Percentiles rank a stretch among this genome's conserved stretches.
phyloP scores from a whole-genome alignment of 805 yeast genomes.

The Candida ascalaphidarum region DNA sequence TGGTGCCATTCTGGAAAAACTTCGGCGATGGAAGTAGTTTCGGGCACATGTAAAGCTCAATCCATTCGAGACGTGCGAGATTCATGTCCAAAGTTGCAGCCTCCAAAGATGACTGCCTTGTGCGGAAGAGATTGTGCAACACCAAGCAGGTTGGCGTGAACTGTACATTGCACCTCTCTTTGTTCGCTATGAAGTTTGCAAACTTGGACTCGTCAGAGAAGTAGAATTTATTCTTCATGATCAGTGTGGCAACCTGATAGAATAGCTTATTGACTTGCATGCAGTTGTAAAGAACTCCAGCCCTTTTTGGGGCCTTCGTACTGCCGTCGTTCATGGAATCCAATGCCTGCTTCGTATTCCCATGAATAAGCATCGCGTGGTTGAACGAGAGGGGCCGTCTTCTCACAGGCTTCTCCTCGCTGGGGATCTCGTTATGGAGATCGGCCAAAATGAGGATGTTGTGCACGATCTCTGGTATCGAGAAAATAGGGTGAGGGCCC shows the following conservation, averaged over 20 bases:
- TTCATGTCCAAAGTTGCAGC: slow-evolving; percentile 28
- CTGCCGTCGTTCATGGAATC: slow-evolving; percentile 29
- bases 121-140: slow-evolving; percentile 54
- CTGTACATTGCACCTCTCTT: no score
- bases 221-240: slow-evolving; percentile 46
- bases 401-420: slow-evolving; percentile 50
- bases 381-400: slow-evolving; percentile 61
- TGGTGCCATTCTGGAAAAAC: slow-evolving; percentile 15
- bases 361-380: slow-evolving; percentile 64
- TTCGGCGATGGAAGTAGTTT: slow-evolving; percentile 43
- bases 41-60: slow-evolving; percentile 83
- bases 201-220: slow-evolving; percentile 45
- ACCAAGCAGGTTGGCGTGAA: slow-evolving; percentile 41
- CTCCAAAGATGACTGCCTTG: slow-evolving; percentile 48
- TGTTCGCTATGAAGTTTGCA: slow-evolving; percentile 25
- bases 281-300: slow-evolving; percentile 46
- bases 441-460: slow-evolving; percentile 58
- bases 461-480: slow-evolving; percentile 68
- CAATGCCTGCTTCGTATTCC: slow-evolving; percentile 40
- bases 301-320: neutral
- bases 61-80: slow-evolving; percentile 49
- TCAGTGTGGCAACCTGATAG: slow-evolving; percentile 44
- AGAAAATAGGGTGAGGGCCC: no score
- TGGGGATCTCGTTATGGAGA: slow-evolving; percentile 41
- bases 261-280: slow-evolving; percentile 63